phyloP scores from a whole-genome alignment of 495 filamentous ascomycete species.

The Chaetomium cochliodes region DNA sequence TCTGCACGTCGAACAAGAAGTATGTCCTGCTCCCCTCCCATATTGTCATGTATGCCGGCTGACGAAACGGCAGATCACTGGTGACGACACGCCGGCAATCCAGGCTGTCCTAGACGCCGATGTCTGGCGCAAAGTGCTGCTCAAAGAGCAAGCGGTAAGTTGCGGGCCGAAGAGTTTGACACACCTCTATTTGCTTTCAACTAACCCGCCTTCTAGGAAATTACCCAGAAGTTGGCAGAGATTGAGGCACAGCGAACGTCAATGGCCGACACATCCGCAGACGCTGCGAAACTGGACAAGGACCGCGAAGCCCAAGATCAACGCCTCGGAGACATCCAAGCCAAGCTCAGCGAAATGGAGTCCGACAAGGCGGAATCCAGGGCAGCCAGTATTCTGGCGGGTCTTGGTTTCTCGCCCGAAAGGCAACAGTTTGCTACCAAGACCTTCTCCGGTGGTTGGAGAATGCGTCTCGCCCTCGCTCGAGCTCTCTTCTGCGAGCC shows the following conservation, averaged over 20 bases:
- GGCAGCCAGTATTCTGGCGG: slow-evolving; percentile 92
- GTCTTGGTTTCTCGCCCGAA: slow-evolving; percentile 93
- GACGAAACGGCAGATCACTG: slow-evolving; percentile 65
- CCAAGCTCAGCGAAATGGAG: slow-evolving; percentile 97
- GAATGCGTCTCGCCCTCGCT: slow-evolving; percentile 94
- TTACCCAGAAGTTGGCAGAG: slow-evolving; percentile 69
- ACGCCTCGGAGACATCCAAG: slow-evolving; percentile 83
- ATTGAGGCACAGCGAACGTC: slow-evolving; percentile 76
- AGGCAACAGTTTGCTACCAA: slow-evolving; percentile 90
- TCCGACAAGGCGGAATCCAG: slow-evolving; percentile 96
- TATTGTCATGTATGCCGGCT: slow-evolving; percentile 16
- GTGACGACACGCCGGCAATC: slow-evolving; percentile 91
- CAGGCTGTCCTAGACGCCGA: slow-evolving; percentile 98
- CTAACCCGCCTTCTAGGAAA: slow-evolving; percentile 59
- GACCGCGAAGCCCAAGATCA: slow-evolving; percentile 87
- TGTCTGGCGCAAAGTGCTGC: slow-evolving; percentile 95
- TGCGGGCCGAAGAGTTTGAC: background rate
- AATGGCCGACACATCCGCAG: slow-evolving; percentile 82
- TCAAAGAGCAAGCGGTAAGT: slow-evolving; percentile 82
- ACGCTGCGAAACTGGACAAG: slow-evolving; percentile 77
- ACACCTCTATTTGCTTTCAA: slow-evolving; percentile 21
- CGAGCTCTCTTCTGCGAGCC: slow-evolving; percentile 98
- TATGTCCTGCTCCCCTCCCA: slow-evolving; percentile 38
- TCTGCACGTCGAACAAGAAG: slow-evolving; percentile 98
- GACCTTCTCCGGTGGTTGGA: slow-evolving; percentile 99